Base-by-base conservation (phyloP, 371 early-diverging fungal genomes). In the Mortierella sp. region DNA sequence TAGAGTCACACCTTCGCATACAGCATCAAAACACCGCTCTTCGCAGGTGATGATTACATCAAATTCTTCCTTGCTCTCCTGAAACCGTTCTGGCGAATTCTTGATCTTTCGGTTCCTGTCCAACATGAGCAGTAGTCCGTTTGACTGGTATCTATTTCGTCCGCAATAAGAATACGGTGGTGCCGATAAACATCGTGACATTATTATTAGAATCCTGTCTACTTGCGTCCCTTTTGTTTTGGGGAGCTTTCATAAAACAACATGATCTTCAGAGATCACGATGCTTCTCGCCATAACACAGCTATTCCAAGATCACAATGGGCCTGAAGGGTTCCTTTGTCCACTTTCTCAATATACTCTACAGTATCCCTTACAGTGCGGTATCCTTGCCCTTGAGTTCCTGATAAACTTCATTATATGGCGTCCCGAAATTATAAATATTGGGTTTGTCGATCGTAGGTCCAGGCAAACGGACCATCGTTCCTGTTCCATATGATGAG, bases 1-100 rank as follows among this genome's bases (percentile, higher is more conserved):
- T 24, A 10, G 9, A 38, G 4, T 32, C 38, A 22, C 53, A 94
- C 94, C 97, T 85, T 99, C 98, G 57, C 93, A 92, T 0, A 97
- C 97, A 0, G 97, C 91, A 77, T 97, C 97, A 81, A 95, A 99
- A 63, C 96, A 96, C 36, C 97, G 90, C 79, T 98, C 98, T 86
- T 99, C 99, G 72, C 99, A 98, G 4, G 97, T 97, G 58, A 99
- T 94, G 41, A 99, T 94, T 0, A 99, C 92, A 84, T 98, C 98
- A 83, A 92, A 97, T n/a, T 87, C 83, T 40, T 90, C 89, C 11
- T 84, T 71, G 19, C 88, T 90, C 63, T 96, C 95, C 63, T 96
- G 97, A 69, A 92, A 96, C 41, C 93, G 88, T 83, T 98, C 96
- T 1, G 99, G 97, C 3, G 97, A 96, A 38, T 77, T 76, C 77